phyloP scores from a whole-genome alignment of 2,329 filamentous ascomycete species.

The Zymoseptoria brevis region DNA sequence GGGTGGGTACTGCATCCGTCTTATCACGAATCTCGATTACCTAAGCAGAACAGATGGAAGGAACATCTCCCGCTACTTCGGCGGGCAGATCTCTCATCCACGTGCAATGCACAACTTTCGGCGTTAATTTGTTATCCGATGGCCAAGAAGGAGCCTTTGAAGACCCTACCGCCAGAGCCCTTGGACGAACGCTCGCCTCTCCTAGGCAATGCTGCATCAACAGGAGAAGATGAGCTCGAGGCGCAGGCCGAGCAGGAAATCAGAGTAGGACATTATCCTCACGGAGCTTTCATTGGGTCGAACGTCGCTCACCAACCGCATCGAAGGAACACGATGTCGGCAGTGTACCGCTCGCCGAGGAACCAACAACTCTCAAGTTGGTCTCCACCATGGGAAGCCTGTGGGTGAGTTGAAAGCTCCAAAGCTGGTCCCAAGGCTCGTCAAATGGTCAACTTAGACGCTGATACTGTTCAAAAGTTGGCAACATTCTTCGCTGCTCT shows the following conservation, averaged over 20 bases:
- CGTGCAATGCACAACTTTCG: neutral
- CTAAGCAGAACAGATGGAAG: too few species aligned
- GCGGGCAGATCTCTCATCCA: neutral
- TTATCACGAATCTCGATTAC: too few species aligned
- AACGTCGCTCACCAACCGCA: neutral
- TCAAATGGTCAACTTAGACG: neutral
- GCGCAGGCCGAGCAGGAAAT: slow-evolving; percentile 27
- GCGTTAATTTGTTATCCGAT: neutral
- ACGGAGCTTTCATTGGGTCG: neutral
- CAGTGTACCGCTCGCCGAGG: slow-evolving; percentile 30
- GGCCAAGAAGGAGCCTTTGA: slow-evolving; percentile 5
- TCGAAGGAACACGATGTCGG: slow-evolving; percentile 23
- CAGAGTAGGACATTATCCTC: slow-evolving; percentile 3
- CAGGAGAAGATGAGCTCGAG: slow-evolving; percentile 17
- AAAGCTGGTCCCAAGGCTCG: neutral
- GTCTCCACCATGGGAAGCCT: slow-evolving; percentile 43
- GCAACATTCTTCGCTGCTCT: slow-evolving; percentile 50
- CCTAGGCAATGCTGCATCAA: slow-evolving; percentile 6
- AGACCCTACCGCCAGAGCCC: slow-evolving; percentile 8
- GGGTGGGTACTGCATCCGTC: too few species aligned
- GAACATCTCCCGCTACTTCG: too few species aligned
- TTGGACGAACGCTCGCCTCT: slow-evolving; percentile 19
- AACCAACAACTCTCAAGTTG: slow-evolving; percentile 41
- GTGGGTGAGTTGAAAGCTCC: slow-evolving; percentile 29
- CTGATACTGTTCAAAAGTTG: slow-evolving; percentile 16